phyloP scores from a whole-genome alignment of 371 early-diverging fungal genomes.

The Mucor indicus region DNA sequence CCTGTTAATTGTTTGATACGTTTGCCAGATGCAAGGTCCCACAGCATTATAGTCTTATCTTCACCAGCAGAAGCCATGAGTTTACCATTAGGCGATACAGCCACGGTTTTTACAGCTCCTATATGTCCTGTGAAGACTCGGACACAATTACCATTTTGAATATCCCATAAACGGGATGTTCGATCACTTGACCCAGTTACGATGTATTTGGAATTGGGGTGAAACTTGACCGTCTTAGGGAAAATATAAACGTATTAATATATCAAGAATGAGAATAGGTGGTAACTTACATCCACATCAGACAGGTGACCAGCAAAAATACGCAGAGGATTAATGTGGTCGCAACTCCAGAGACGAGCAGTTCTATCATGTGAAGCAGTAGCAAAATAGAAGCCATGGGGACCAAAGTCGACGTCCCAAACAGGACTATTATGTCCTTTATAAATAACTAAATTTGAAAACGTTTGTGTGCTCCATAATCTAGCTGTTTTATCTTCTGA shows the following conservation, averaged over 20 bases:
- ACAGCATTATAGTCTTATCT: conserved; percentile 85
- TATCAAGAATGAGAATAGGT: neutral
- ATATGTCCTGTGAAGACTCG: conserved; percentile 93
- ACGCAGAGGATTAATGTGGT: conserved; percentile 93
- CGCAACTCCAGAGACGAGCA: conserved; percentile 95
- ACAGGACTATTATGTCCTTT: conserved; percentile 98
- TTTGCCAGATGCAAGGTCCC: conserved; percentile 96
- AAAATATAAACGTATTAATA: neutral
- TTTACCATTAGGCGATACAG: conserved; percentile 94
- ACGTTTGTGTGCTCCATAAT: conserved; percentile 95
- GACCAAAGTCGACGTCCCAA: conserved; percentile 93
- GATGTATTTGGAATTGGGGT: conserved; percentile 97
- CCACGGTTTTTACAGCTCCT: conserved; percentile 86
- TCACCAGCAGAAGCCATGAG: conserved; percentile 89
- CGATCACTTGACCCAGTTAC: conserved; percentile 95
- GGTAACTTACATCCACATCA: conserved; percentile 91
- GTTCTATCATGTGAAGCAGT: conserved; percentile 97
- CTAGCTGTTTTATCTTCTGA: conserved; percentile 97
- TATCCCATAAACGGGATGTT: conserved; percentile 96
- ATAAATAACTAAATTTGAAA: conserved; percentile 89
- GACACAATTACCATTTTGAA: conserved; percentile 89
- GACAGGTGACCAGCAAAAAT: conserved; percentile 98
- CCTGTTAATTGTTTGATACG: conserved; percentile 80
- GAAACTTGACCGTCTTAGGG: conserved; percentile 87
- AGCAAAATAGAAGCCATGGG: conserved; percentile 95